A percentile compares a stretch with the other conserved stretches of the same genome.
Evolutionary conservation across 176 grass and related monocot species (phyloP).

Genomic region (Oryza coarctata): DNA sequence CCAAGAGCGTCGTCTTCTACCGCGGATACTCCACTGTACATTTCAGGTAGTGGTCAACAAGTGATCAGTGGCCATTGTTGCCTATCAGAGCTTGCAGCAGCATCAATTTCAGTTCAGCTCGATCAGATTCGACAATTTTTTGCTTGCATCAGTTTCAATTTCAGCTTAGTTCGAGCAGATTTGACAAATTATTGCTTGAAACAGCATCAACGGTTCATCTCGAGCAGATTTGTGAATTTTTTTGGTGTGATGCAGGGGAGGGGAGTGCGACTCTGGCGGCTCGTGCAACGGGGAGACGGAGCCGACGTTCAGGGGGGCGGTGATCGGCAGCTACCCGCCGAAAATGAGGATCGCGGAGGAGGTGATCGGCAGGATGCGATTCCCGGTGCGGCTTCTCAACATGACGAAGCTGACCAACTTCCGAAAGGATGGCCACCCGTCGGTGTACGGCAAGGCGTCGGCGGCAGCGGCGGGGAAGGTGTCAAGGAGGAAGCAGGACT

Average conservation of each 20-base stretch:
- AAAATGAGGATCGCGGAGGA: conserved; percentile 84
- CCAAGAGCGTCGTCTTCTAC: conserved; percentile 71
- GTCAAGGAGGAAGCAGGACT: conserved; percentile 83
- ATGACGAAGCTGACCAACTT: conserved; percentile 81
- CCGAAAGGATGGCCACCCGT: conserved; percentile 79
- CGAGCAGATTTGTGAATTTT: neutral
- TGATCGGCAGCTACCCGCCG: conserved; percentile 64
- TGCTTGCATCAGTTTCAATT: no score
- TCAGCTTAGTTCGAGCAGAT: neutral
- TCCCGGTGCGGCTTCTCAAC: conserved; percentile 74
- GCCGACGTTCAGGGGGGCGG: conserved; percentile 48
- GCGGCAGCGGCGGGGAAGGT: conserved; percentile 25
- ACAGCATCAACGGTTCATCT: neutral
- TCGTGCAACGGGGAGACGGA: conserved; percentile 81
- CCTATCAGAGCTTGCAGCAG: no score
- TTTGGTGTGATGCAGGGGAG: conserved; percentile 52
- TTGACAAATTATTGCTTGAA: no score
- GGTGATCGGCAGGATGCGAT: conserved; percentile 58
- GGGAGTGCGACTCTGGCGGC: conserved; percentile 91
- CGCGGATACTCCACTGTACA: conserved; percentile 89
- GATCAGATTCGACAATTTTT: neutral
- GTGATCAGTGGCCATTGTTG: neutral
- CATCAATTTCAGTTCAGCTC: neutral
- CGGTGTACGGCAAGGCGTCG: conserved; percentile 52
- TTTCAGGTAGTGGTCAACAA: conserved; percentile 58